Percentiles rank a stretch among this genome's conserved stretches.
Evolutionary conservation across 2,329 filamentous ascomycete genomes (phyloP).

Genomic region (Stemphylium lycopersici): DNA sequence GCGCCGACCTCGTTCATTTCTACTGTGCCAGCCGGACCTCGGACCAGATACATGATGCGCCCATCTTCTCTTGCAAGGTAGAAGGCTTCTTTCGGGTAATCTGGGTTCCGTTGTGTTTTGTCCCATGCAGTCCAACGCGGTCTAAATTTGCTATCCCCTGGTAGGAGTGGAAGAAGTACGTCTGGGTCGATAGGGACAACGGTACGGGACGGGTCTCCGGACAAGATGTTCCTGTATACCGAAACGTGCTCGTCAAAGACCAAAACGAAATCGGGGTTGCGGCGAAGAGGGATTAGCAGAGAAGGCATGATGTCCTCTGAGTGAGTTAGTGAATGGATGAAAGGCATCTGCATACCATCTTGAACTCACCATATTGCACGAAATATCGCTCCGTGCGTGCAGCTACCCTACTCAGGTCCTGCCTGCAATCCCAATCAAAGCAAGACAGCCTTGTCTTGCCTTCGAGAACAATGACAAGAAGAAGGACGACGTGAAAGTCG

Average conservation of each 20-base stretch:
- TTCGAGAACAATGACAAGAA: conserved; percentile 63
- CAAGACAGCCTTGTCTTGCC: conserved; percentile 56
- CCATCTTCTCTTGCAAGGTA: conserved; percentile 92
- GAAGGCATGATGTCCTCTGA: conserved; percentile 46
- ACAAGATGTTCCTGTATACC: conserved; percentile 49
- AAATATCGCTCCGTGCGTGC: conserved; percentile 35
- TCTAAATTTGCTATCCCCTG: conserved; percentile 37
- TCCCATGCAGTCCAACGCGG: conserved; percentile 87
- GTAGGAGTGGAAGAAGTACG: conserved; percentile 54
- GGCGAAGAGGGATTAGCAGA: conserved; percentile 50
- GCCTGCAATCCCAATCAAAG: conserved; percentile 61
- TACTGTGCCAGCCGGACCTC: conserved; percentile 54
- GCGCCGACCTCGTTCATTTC: conserved; percentile 54
- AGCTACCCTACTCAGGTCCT: conserved; percentile 34
- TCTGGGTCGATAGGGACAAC: conserved; percentile 24
- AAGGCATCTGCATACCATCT: not conserved
- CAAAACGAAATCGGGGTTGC: conserved; percentile 51
- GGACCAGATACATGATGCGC: conserved; percentile 73
- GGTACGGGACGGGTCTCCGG: conserved; percentile 41
- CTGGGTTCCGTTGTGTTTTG: conserved; percentile 67
- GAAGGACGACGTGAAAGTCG: conserved; percentile 74
- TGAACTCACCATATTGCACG: conserved; percentile 34
- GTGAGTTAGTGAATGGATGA: conserved; percentile 12
- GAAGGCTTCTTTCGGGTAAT: conserved; percentile 73
- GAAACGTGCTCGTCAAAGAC: conserved; percentile 47